A percentile compares a stretch with the other conserved stretches of the same genome.
phyloP scores from a whole-genome alignment of 345 rosid genomes.

The Eucalyptus decipiens region DNA sequence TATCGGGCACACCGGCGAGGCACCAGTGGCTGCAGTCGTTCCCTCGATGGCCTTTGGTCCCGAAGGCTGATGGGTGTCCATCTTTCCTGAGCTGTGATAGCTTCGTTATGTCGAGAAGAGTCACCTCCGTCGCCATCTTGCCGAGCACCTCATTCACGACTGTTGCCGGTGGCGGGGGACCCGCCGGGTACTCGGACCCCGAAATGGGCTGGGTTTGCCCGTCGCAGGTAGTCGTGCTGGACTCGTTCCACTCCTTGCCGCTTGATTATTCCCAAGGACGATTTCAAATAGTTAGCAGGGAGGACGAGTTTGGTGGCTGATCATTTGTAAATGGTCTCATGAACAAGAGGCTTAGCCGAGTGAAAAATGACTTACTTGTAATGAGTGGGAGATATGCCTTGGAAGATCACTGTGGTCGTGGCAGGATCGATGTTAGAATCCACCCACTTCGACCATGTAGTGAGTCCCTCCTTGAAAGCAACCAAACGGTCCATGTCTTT shows the following conservation, averaged over 20 bases:
- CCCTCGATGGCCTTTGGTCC: neutral
- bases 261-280: neutral
- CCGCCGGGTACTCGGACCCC: constrained; percentile 22
- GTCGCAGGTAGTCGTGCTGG: constrained; percentile 6
- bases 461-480: constrained; percentile 38
- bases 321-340: neutral
- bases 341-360: neutral
- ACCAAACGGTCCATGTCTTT: constrained; percentile 51
- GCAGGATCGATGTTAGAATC: constrained; percentile 32
- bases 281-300: neutral
- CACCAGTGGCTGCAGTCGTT: constrained; percentile 47
- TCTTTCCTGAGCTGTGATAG: constrained; percentile 37
- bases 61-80: constrained; percentile 24
- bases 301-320: neutral
- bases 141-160: constrained; percentile 7
- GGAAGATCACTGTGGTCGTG: constrained; percentile 32
- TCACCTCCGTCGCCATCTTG: neutral
- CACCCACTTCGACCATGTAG: constrained; percentile 52
- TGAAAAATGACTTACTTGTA: constrained; percentile 15
- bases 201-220: constrained; percentile 10
- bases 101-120: constrained; percentile 21
- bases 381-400: constrained; percentile 48
- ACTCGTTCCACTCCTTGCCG: constrained; percentile 19
- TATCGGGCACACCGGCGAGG: constrained; percentile 31
- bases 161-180: constrained; percentile 1